Percentiles rank a stretch among this genome's conserved stretches.
Conservation (phyloP, 192 early-diverging fungal genomes). For the Linnemannia elongata region DNA sequence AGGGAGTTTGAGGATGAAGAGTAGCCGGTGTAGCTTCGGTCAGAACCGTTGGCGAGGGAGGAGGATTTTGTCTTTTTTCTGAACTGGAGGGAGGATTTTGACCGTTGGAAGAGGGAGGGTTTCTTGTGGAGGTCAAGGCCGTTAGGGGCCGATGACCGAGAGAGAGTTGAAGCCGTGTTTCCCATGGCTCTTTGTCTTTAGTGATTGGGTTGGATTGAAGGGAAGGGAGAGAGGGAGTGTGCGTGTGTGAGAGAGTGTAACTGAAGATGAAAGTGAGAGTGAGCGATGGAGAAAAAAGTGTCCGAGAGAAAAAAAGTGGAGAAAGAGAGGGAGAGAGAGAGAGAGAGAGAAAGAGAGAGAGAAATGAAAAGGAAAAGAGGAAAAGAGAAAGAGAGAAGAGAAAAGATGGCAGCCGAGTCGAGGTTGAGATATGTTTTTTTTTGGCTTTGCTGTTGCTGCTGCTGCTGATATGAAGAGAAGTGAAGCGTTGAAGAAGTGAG, state of each 20-base stretch:
- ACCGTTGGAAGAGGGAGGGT: slow-evolving; percentile 49
- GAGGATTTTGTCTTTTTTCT: slow-evolving; percentile 40
- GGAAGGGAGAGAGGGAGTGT: not conserved
- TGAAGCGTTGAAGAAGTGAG: too few species aligned
- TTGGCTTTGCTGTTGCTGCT: too few species aligned
- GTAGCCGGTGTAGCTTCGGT: not conserved
- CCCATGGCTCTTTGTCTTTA: slow-evolving; percentile 14
- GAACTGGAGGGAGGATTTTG: slow-evolving; percentile 36
- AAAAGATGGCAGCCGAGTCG: too few species aligned
- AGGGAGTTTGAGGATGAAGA: not conserved
- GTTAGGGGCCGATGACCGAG: slow-evolving; percentile 9
- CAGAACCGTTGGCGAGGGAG: not conserved
- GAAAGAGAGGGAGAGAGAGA: not conserved
- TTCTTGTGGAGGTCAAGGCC: slow-evolving; percentile 27
- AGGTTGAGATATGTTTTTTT: too few species aligned
- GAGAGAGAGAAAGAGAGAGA: not conserved
- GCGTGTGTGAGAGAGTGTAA: too few species aligned
- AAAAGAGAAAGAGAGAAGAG: not conserved
- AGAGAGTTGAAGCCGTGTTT: slow-evolving; percentile 27
- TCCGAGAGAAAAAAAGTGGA: not conserved
- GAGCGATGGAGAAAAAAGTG: slow-evolving; percentile 3
- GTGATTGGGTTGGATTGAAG: not conserved
- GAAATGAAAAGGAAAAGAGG: not conserved
- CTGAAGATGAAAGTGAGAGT: not conserved
- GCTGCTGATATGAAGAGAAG: too few species aligned